A percentile compares a stretch with the other conserved stretches of the same genome.
Conservation (phyloP, 345 rosid species). For the Rhodamnia argentea region DNA sequence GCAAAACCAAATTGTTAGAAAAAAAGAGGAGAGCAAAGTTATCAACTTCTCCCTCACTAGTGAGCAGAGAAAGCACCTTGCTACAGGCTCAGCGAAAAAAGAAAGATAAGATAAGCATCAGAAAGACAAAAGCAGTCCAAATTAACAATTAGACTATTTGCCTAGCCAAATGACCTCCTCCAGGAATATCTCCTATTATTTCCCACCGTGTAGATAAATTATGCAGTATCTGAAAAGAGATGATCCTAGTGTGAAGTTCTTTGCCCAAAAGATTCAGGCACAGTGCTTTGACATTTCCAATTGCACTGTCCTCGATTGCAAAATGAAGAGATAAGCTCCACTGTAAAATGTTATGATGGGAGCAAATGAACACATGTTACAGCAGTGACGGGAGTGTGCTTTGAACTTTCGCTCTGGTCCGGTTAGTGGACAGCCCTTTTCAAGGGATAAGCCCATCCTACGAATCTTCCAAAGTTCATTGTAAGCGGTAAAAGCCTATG, state of each 20-base stretch:
- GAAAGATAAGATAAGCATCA: neutral
- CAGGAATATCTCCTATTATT: neutral
- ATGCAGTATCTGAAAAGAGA: neutral
- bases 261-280: neutral
- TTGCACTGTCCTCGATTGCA: neutral
- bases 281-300: neutral
- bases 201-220: neutral
- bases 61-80: neutral
- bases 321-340: neutral
- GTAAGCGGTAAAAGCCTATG: neutral
- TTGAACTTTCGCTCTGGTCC: neutral
- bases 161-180: neutral
- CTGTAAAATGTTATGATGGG: neutral
- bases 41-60: neutral
- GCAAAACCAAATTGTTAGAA: neutral
- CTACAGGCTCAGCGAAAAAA: neutral
- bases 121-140: neutral
- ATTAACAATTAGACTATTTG: neutral
- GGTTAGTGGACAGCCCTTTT: neutral
- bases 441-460: neutral
- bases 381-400: neutral
- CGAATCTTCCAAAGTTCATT: neutral
- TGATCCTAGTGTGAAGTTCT: neutral
- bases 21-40: neutral
- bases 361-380: neutral